Base-by-base conservation (phyloP, 169 alveolate species). In the Eimeria maxima region DNA sequence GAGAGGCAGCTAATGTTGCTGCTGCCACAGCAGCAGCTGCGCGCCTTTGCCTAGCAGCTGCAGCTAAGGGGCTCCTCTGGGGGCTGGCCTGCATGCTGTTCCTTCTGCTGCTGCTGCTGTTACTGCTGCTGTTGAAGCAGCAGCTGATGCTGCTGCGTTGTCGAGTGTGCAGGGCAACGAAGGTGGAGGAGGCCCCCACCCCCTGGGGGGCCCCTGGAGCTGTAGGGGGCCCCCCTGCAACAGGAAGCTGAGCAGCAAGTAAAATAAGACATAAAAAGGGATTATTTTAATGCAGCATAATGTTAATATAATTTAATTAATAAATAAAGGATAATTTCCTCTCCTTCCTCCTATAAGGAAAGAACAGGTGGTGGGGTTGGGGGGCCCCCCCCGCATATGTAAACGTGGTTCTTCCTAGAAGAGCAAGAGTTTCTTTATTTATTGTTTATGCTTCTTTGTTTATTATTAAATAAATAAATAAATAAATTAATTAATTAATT, bases 1-100 rank as follows among this genome's bases (percentile, higher is more conserved):
- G 92, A 55, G 92, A 83, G 76, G 92, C 92, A 13, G 92, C 92
- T 42, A 83, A 16, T 4, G 92, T 83, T 24, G 92, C 92, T 55
- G 92, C 92, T 55, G 50, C 76, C 92, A 83, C 92, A 5, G 92
- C 92, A 53, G 92, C 92, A 83, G 92, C 92, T n/a, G 92, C 76
- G 11, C 92, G 92, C 73, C 92, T 65, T 29, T 29, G 53, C 92
- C 92, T 53, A 55, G 92, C 71, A 13, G 76, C 92, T 55, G 92
- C 50, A 6, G 92, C 76, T 83, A 53, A 27, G 7, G 74, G 92
- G 92, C 92, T 83, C 16, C 78, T 65, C 92, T 83, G 92, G 1
- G 92, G 92, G 33, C 76, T 83, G 57, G 44, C 76, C 76, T 83
- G 92, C 92, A 83, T 83, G 74, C 92, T 83, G 76, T 67, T 78